Base-by-base conservation (phyloP, 352 stramenopile genomes). In the Globisporangium alternatum region DNA sequence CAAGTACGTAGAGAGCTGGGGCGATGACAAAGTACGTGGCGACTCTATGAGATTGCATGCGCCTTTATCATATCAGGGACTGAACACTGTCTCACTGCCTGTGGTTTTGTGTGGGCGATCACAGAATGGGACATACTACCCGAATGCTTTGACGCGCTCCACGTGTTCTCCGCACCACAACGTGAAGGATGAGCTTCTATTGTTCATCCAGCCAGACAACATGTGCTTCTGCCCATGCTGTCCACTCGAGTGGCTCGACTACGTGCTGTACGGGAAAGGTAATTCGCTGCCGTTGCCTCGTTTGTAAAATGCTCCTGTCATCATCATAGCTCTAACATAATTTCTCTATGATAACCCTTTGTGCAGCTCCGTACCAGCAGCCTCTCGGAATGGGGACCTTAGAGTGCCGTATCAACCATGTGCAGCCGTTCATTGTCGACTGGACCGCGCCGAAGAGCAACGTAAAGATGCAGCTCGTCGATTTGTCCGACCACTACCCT, bases 161-260 rank as follows among this genome's bases (percentile, higher is more conserved):
- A 79, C 78, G 5, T 93, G 82, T 39, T 59, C 39, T n/a, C 54
- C 74, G 45, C 67, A 80, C 19, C 41, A 52, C 22, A 39, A 41
- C 4, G 48, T 66, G 31, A 35, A 22, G 1, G 64, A 76, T 8
- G 53, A 69, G 25, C 55, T 66, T 41, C 68, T 72, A 28, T 67
- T 90, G 28, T 81, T 78, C 41, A 56, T 78, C 39, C 51, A 78
- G 17, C 61, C 64, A 7, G 70, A 80, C 22, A 75, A 70, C 10
- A 85, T 88, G 71, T 95, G 86, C 68, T 95, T 81, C 55, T 95
- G 86, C 49, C 75, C 86, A 0, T 95, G 86, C 63, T 95, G 86
- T 54, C 83, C 86, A 35, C 60, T 86, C 1, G 86, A 95, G 63
- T 95, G 86, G 86, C 66, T 95, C 21, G 86, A 95, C 72, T 95